Percentiles rank a stretch among this genome's conserved stretches.
phyloP scores from a whole-genome alignment of 2,329 filamentous ascomycete species.

The Penicillium sp. region DNA sequence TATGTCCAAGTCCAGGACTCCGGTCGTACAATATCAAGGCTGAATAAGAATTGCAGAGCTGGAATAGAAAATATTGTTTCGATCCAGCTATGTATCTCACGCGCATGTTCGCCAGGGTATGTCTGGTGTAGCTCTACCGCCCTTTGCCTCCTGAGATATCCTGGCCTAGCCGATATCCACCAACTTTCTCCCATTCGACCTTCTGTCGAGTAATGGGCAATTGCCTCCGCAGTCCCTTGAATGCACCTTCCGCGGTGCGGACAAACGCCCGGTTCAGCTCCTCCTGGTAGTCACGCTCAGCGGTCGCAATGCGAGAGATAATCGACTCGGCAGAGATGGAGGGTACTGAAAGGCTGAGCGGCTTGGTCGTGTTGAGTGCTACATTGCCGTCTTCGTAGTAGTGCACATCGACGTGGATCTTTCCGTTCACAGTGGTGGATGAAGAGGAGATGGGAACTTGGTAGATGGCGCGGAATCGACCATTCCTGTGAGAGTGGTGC shows the following conservation, averaged over 20 bases:
- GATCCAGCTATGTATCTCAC: constrained; percentile 1
- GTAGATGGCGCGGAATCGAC: constrained; percentile 89
- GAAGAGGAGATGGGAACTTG: constrained; percentile 62
- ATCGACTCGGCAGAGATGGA: constrained; percentile 63
- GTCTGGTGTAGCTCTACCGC: constrained; percentile 15
- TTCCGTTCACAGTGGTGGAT: constrained; percentile 61
- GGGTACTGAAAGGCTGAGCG: constrained; percentile 57
- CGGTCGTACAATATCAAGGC: no score
- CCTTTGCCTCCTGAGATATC: constrained; percentile 65
- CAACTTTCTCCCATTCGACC: constrained; percentile 98
- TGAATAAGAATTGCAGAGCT: neutral
- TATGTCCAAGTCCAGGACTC: no score
- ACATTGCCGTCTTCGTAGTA: constrained; percentile 99
- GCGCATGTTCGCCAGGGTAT: no score
- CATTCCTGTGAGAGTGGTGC: constrained; percentile 61
- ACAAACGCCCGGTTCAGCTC: constrained; percentile 89
- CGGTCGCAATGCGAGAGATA: constrained; percentile 66
- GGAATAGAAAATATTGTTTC: constrained; percentile 2
- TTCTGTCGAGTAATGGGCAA: constrained; percentile 95
- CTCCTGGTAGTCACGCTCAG: constrained; percentile 92
- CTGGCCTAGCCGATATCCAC: constrained; percentile 79
- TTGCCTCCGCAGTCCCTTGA: constrained; percentile 87
- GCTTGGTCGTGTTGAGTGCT: constrained; percentile 81
- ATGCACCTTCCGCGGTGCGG: constrained; percentile 83
- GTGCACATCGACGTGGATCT: constrained; percentile 89